A percentile compares a stretch with the other conserved stretches of the same genome.
Conservation (phyloP, 2,329 filamentous ascomycete genomes). For the Bipolaris victoriae region DNA sequence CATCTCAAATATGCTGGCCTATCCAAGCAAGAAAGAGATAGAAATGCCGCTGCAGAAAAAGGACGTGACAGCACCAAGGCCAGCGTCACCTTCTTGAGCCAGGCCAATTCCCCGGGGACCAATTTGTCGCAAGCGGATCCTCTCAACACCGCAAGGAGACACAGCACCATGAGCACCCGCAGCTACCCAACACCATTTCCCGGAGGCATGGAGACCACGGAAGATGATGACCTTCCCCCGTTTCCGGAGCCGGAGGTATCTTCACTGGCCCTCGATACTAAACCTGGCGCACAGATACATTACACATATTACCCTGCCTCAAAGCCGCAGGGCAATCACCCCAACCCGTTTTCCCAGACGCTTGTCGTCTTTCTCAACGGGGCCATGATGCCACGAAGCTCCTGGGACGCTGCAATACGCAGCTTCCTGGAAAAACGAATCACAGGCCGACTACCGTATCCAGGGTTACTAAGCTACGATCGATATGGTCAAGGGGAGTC, state of each 20-base stretch:
- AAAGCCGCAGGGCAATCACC: slow-evolving; percentile 25
- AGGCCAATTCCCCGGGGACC: slow-evolving; percentile 22
- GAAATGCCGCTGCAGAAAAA: slow-evolving; percentile 11
- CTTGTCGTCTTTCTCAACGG: slow-evolving; percentile 56
- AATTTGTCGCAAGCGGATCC: slow-evolving; percentile 17
- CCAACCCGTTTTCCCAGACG: slow-evolving; percentile 44
- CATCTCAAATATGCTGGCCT: slow-evolving; percentile 13
- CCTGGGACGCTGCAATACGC: slow-evolving; percentile 47
- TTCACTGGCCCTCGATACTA: slow-evolving; percentile 35
- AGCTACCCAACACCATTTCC: slow-evolving; percentile 22
- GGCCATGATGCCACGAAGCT: slow-evolving; percentile 49
- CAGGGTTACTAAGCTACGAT: slow-evolving; percentile 61
- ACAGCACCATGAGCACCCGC: slow-evolving; percentile 8
- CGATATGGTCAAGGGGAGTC: slow-evolving; percentile 63
- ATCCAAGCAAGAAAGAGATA: slow-evolving; percentile 17
- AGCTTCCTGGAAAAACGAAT: slow-evolving; percentile 39
- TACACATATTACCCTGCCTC: slow-evolving; percentile 46
- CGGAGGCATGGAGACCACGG: slow-evolving; percentile 28
- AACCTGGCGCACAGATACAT: slow-evolving; percentile 38
- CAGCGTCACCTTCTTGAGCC: slow-evolving; percentile 2
- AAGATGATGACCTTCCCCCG: slow-evolving; percentile 39
- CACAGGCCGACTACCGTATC: slow-evolving; percentile 36
- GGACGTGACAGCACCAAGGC: slow-evolving; percentile 9
- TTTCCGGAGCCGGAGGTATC: slow-evolving; percentile 42
- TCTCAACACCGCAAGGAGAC: slow-evolving; percentile 10